Percentiles rank a stretch among this genome's conserved stretches.
Evolutionary conservation across 441 rosid species (phyloP).

Genomic region (Mallotus repandus): DNA sequence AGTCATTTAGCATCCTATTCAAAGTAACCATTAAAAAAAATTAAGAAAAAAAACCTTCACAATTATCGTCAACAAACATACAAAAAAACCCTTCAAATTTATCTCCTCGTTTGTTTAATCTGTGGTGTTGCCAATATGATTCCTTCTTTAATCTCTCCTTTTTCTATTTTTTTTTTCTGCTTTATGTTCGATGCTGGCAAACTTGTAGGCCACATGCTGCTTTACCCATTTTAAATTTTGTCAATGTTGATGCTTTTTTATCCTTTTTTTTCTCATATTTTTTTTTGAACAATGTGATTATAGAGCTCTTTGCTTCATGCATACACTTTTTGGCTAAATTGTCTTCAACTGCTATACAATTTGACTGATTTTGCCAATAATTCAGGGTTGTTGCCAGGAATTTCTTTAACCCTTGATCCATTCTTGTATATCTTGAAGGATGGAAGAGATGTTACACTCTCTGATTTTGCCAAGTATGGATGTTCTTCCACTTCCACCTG

Average conservation of each 20-base stretch:
- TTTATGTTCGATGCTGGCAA: slow-evolving; percentile 12
- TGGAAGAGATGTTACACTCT: slow-evolving; percentile 41
- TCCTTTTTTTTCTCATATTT: neutral
- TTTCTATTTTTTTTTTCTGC: neutral
- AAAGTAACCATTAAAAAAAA: slow-evolving; percentile 3
- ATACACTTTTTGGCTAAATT: neutral
- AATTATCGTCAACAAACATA: neutral
- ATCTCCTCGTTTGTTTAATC: slow-evolving; percentile 5
- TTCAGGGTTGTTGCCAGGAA: slow-evolving; percentile 38
- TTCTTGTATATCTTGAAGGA: slow-evolving; percentile 58
- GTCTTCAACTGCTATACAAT: slow-evolving; percentile 38
- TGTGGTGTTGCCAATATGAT: neutral
- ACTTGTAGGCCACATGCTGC: slow-evolving; percentile 5
- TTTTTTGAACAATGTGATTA: neutral
- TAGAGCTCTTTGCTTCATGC: neutral
- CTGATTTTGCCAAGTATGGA: slow-evolving; percentile 42
- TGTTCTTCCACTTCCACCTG: slow-evolving; percentile 58
- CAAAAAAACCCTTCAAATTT: neutral
- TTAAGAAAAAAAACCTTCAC: neutral
- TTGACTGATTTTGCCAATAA: slow-evolving; percentile 43
- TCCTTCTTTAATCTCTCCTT: neutral
- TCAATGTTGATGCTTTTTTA: neutral
- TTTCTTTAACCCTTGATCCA: slow-evolving; percentile 46
- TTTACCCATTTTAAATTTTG: neutral
- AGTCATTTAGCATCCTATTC: slow-evolving; percentile 5